Evolutionary conservation across 305 asterid genomes (phyloP), one percentile per base, ranked within the genome.

Genomic region (Solanum chacoense): DNA sequence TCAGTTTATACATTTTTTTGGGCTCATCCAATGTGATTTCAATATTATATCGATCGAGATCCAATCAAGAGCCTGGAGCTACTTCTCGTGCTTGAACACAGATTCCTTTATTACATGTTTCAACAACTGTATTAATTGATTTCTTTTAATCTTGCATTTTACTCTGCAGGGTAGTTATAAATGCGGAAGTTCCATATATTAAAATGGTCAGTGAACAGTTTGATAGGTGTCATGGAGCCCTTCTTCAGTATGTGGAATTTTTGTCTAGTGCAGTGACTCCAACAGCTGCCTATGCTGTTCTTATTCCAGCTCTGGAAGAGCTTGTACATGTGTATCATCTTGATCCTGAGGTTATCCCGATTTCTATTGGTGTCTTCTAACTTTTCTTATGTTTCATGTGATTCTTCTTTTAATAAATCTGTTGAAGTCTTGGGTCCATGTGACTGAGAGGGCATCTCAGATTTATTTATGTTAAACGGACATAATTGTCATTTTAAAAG

Each of bases 151-250:
- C 76, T 22, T 55, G 29, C 84, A 63, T 89, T 88, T 87, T 88
- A 31, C 37, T 92, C 76, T 94, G 89, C 91, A 98, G 99, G 94
- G 98, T 98, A 92, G 98, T 98, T 91, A 96, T 94, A 89, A 92
- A 93, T 89, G 98, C 99, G 37, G 92, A 95, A 35, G 99, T 90
- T 79, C 98, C 98, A 85, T 88, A 96, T 89, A 96, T 98, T 92
- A 98, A 98, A 90, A 96, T 98, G 98, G 98, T 98, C 91, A 94
- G 99, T 87, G 99, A 98, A 92, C 98, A 95, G 94, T 96, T 98
- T 88, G 99, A 98, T 90, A 94, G 99, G 93, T 98, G 99, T 92
- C 99, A 98, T 73, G 99, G 99, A 78, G 92, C 98, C 79, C 99
- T 98, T 91, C 98, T 98, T 91, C 99, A 98, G 93, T 98, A 98